Conservation (phyloP, 2,329 filamentous ascomycete genomes). For the Sclerotinia spermophila region DNA sequence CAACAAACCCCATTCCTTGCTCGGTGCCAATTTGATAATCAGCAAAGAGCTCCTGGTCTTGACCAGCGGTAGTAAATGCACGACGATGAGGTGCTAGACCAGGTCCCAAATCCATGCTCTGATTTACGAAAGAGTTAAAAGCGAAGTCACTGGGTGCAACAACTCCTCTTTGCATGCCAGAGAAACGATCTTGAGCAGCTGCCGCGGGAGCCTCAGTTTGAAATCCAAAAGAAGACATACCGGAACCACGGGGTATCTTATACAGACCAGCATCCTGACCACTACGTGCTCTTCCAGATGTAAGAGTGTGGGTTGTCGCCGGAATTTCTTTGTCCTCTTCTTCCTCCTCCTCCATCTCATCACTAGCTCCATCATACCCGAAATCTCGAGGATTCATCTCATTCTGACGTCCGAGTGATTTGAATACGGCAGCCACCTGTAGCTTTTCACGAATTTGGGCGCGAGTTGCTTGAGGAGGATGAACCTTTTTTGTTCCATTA, state of each 20-base stretch:
- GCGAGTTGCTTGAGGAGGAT: neutral
- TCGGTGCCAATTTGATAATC: neutral
- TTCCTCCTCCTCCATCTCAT: neutral
- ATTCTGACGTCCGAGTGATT: neutral
- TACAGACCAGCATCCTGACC: neutral
- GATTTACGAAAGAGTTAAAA: neutral
- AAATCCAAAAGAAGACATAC: neutral
- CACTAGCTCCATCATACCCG: neutral
- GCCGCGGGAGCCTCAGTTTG: neutral
- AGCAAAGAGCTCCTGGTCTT: neutral
- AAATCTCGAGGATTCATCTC: neutral
- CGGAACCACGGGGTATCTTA: neutral
- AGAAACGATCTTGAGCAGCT: neutral
- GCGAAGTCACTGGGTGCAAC: neutral
- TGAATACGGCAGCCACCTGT: neutral
- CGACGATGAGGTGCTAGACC: neutral
- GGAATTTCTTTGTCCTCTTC: neutral
- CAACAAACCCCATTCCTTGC: neutral
- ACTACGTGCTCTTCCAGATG: neutral
- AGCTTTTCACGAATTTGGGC: neutral
- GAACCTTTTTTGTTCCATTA: no score
- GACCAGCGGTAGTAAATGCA: no score
- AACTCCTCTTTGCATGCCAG: no score
- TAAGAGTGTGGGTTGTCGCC: accelerated
- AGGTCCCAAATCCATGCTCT: neutral